A percentile compares a stretch with the other conserved stretches of the same genome.
Conservation (phyloP, 179 eudicot species). For the Corrigiola litoralis region DNA sequence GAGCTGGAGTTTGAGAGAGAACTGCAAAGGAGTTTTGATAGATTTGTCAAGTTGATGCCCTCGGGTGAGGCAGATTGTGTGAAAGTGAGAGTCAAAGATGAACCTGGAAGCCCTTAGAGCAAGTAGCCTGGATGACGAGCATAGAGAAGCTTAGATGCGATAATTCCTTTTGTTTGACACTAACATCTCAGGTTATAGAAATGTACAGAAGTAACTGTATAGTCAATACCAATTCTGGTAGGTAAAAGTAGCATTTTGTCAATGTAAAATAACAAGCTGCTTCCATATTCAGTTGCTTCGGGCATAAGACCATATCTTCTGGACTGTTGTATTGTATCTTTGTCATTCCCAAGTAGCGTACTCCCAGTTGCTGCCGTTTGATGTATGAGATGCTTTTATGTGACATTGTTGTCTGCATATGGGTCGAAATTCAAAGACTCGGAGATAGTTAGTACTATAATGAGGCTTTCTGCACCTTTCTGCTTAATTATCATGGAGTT, state of each 20-base stretch:
- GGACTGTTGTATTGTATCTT: neutral
- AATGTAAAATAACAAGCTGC: neutral
- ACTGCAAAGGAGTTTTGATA: conserved; percentile 16
- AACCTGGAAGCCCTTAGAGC: conserved; percentile 6
- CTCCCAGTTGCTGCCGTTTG: too few species aligned
- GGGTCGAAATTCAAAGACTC: too few species aligned
- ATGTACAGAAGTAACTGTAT: neutral
- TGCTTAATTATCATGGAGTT: too few species aligned
- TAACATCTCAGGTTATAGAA: neutral
- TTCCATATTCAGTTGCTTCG: neutral
- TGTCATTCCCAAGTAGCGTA: too few species aligned
- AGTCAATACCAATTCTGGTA: neutral
- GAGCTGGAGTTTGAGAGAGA: neutral
- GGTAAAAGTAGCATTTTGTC: neutral
- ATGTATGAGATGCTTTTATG: too few species aligned
- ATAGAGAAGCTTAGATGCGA: neutral
- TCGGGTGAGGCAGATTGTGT: neutral
- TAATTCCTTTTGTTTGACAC: neutral
- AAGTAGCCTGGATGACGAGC: neutral
- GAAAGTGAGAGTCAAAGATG: conserved; percentile 6
- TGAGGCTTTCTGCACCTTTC: too few species aligned
- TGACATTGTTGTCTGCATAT: too few species aligned
- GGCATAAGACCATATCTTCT: neutral
- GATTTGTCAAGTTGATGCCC: neutral
- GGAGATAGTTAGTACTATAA: too few species aligned